Percentiles rank a stretch among this genome's conserved stretches.
Evolutionary conservation across 306 rosid genomes (phyloP).

Genomic region (Alnus rubra): DNA sequence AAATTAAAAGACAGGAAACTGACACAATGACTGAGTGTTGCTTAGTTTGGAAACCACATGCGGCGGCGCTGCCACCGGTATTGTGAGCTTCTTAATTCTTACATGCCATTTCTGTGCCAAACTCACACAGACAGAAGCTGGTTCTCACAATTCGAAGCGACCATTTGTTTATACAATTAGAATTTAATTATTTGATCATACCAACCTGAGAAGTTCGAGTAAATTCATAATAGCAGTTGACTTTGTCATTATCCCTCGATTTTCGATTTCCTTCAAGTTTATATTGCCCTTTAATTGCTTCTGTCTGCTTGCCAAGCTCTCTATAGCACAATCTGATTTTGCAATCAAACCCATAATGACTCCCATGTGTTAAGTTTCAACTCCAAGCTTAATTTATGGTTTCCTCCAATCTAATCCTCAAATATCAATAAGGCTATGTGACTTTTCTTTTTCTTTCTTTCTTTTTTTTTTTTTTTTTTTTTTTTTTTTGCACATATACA

Average conservation of each 20-base stretch:
- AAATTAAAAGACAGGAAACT: neutral
- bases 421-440: no score
- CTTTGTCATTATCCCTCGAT: slow-evolving; percentile 8
- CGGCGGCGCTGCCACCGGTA: slow-evolving; percentile 25
- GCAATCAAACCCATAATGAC: neutral
- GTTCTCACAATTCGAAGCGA: slow-evolving; percentile 20
- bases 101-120: neutral
- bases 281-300: neutral
- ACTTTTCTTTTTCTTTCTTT: no score
- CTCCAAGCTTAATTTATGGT: neutral
- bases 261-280: slow-evolving; percentile 12
- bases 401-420: no score
- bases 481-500: no score
- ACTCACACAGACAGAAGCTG: slow-evolving; percentile 18
- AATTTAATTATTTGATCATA: neutral
- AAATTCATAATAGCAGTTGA: slow-evolving; percentile 20
- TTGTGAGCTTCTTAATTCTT: slow-evolving; percentile 8
- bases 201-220: slow-evolving; percentile 13
- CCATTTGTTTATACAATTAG: neutral
- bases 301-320: slow-evolving; percentile 20
- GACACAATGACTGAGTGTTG: neutral
- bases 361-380: neutral
- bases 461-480: no score
- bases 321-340: neutral
- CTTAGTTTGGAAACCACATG: neutral